These are phyloP conservation scores for Arthromyces matolae DNA, from an alignment of 768 basidiomycete species.

Conservation along the genomic window DNA sequence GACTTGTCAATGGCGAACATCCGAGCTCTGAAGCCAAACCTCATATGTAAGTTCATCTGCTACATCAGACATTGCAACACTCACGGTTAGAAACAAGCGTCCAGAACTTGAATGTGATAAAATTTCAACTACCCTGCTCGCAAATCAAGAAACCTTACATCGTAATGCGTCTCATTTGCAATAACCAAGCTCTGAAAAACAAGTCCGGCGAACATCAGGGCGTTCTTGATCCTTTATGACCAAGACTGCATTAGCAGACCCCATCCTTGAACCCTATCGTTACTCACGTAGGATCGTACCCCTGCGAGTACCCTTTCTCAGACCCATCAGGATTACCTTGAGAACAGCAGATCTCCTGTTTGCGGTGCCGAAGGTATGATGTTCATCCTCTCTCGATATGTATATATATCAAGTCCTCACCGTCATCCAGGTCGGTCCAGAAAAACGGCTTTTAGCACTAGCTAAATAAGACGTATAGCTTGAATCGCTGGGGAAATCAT, in stretches of 20 bases:
- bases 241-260: not conserved
- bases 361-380: not conserved
- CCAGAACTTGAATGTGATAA: conserved; percentile 28
- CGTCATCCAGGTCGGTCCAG: conserved; percentile 37
- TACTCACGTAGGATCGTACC: conserved; percentile 35
- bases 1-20: conserved; percentile 32
- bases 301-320: conserved; percentile 30
- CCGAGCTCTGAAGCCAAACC: conserved; percentile 31
- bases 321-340: conserved; percentile 31
- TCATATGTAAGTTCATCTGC: conserved; percentile 1
- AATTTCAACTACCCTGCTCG: not conserved
- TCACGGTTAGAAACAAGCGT: conserved; percentile 35
- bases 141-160: conserved; percentile 17
- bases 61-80: conserved; percentile 3
- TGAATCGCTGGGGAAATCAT: conserved; percentile 40
- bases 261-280: not conserved
- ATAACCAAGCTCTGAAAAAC: conserved; percentile 37
- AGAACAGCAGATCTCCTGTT: conserved; percentile 38
- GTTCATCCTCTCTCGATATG: not conserved
- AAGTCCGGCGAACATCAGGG: conserved; percentile 34
- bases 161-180: conserved; percentile 34
- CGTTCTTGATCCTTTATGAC: conserved; percentile 31
- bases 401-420: conserved; percentile 19
- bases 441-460: conserved; percentile 23
- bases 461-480: conserved; percentile 29